Percentiles rank a stretch among this genome's conserved stretches.
Conservation (phyloP, 176 grass and related monocot species). For the Cymbopogon citratus region DNA sequence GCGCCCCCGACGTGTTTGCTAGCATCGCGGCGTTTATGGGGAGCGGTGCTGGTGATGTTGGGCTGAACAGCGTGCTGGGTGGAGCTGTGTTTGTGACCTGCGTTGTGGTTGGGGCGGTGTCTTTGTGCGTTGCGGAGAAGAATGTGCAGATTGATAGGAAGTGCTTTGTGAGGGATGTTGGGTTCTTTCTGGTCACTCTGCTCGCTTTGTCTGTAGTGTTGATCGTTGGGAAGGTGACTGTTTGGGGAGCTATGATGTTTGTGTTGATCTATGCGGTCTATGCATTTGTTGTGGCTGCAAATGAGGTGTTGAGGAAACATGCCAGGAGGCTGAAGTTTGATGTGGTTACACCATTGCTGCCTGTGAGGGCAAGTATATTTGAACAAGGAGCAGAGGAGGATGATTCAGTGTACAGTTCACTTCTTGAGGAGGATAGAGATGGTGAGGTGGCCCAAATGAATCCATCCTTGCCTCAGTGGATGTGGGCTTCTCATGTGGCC, state of each 20-base stretch:
- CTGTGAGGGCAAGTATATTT: slow-evolving; percentile 83
- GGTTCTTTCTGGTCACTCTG: slow-evolving; percentile 78
- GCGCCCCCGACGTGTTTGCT: slow-evolving; percentile 91
- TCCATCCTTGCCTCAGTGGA: slow-evolving; percentile 88
- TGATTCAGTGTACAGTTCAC: slow-evolving; percentile 68
- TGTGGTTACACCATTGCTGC: slow-evolving; percentile 76
- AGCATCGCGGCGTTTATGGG: slow-evolving; percentile 91
- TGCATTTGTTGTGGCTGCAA: slow-evolving; percentile 82
- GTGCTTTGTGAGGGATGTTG: slow-evolving; percentile 88
- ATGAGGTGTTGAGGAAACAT: slow-evolving; percentile 89
- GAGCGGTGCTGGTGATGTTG: slow-evolving; percentile 71
- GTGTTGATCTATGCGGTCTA: slow-evolving; percentile 81
- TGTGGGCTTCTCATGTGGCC: slow-evolving; percentile 98
- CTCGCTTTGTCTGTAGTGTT: slow-evolving; percentile 53
- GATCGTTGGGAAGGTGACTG: slow-evolving; percentile 77
- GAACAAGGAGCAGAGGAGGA: slow-evolving; percentile 58
- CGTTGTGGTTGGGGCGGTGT: slow-evolving; percentile 78
- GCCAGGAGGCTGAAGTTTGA: slow-evolving; percentile 78
- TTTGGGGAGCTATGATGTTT: slow-evolving; percentile 84
- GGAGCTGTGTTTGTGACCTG: slow-evolving; percentile 97
- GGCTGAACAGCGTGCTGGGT: slow-evolving; percentile 87
- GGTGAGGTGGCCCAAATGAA: slow-evolving; percentile 42
- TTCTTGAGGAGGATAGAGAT: slow-evolving; percentile 68
- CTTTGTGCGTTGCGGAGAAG: slow-evolving; percentile 72
- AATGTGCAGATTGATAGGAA: slow-evolving; percentile 88